Base-by-base conservation (phyloP, 306 rosid species). In the Malus domestica region DNA sequence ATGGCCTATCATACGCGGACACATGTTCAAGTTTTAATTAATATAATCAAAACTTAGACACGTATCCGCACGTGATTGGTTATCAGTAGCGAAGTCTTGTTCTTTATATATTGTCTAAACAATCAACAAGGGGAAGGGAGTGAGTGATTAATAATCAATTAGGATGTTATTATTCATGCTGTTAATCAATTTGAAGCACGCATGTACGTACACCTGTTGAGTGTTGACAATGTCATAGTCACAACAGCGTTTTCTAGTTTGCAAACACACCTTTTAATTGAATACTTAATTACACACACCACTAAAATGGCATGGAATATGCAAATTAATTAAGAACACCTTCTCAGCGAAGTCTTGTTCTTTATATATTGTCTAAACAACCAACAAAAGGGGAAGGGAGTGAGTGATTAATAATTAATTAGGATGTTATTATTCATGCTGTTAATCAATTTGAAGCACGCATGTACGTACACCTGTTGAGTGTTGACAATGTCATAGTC, bases 181-280 rank as follows among this genome's bases (percentile, higher is more conserved):
- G 54, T 49, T 49, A 49, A 57, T 57, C 25, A n/a, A 3, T 57
- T n/a, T n/a, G 62, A n/a, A 57, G 29, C 62, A 49, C 7, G 54
- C 5, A 49, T 14, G 54, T 49, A 57, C 29, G 62, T 8, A 57
- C 29, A 57, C 27, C 4, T 60, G 19, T 60, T 49, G 54, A 49
- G 20, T 15, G 8, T 33, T 18, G 46, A 32, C 22, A 65, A 18
- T 20, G 66, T 81, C 81, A 35, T 71, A 58, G 29, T 81, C 81
- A 33, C 15, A 76, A 58, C 78, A 81, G 42, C 75, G 51, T 35
- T 67, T 67, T 15, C 60, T 46, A 46, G 81, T 67, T 68, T 57
- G 68, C 68, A 67, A 49, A 49, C 16, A 49, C 55, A 15, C 55
- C 55, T 15, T 27, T 74, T 5, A 27, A 27, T 27, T 27, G 29